A percentile compares a stretch with the other conserved stretches of the same genome.
Evolutionary conservation across 768 basidiomycete species (phyloP).

Genomic region (Lyophyllum semitale): DNA sequence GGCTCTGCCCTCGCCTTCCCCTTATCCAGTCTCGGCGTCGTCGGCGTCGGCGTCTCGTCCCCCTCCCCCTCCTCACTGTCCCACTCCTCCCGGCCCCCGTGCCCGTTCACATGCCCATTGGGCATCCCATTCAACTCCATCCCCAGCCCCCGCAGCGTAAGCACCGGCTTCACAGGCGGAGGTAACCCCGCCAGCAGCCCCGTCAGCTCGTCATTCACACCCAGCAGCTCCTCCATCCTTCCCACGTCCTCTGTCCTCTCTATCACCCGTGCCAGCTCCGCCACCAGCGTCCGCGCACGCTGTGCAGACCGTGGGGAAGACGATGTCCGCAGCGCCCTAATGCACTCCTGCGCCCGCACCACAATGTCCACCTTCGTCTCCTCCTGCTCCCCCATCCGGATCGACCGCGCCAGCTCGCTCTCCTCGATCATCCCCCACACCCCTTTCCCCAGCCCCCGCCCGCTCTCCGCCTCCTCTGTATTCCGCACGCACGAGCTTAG

Average conservation of each 20-base stretch:
- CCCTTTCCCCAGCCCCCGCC: slow-evolving; percentile 63
- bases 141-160: no score
- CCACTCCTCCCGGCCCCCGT: slow-evolving; percentile 9
- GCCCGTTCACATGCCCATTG: no score
- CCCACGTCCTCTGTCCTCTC: slow-evolving; percentile 57
- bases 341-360: slow-evolving; percentile 45
- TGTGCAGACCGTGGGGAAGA: no score
- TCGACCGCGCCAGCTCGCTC: slow-evolving; percentile 75
- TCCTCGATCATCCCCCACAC: slow-evolving; percentile 88
- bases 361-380: slow-evolving; percentile 51
- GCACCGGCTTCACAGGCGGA: no score
- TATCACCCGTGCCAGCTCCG: slow-evolving; percentile 53
- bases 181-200: slow-evolving; percentile 54
- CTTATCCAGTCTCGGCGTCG: slow-evolving; percentile 73
- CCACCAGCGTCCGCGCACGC: slow-evolving; percentile 55
- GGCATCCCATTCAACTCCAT: slow-evolving; percentile 40
- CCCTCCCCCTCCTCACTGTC: slow-evolving; percentile 21
- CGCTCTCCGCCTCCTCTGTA: slow-evolving; percentile 80
- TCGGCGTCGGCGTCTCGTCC: slow-evolving; percentile 38
- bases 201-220: slow-evolving; percentile 72
- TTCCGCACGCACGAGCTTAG: slow-evolving; percentile 90
- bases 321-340: no score
- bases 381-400: slow-evolving; percentile 60
- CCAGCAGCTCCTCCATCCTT: slow-evolving; percentile 67
- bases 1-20: slow-evolving; percentile 76